phyloP scores from a whole-genome alignment of 2,329 filamentous ascomycete species.

The Scorias spongiosa region DNA sequence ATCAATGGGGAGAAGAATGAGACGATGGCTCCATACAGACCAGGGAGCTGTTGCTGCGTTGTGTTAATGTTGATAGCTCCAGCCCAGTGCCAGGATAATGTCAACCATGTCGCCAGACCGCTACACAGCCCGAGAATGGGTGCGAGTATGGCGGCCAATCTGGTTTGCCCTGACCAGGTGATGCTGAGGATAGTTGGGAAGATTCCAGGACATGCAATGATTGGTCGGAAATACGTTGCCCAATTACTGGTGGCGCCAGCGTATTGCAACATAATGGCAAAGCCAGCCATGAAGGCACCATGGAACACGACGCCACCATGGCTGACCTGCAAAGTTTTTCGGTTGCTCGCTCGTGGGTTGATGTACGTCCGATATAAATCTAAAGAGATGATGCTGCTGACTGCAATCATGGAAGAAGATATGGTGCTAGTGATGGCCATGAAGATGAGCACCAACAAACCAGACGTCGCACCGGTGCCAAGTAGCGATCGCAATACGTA shows the following conservation, averaged over 20 bases:
- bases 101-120: conserved; percentile 31
- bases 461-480: conserved; percentile 11
- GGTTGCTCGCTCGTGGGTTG: conserved; percentile 20
- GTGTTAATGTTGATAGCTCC: too few relatives aligned
- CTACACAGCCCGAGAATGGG: conserved; percentile 30
- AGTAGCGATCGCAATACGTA: conserved; percentile 11
- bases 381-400: conserved; percentile 25
- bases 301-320: conserved; percentile 26
- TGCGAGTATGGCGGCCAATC: conserved; percentile 29
- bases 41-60: too few relatives aligned
- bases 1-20: too few relatives aligned
- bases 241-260: conserved; percentile 36
- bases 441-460: conserved; percentile 11
- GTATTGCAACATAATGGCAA: conserved; percentile 34
- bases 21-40: too few relatives aligned
- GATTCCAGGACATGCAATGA: conserved; percentile 28
- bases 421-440: conserved; percentile 16
- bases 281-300: conserved; percentile 33
- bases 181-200: conserved; percentile 31
- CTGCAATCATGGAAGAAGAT: conserved; percentile 25
- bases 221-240: conserved; percentile 27
- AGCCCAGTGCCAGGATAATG: conserved; percentile 1
- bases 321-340: conserved; percentile 24
- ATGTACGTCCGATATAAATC: conserved; percentile 28
- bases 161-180: conserved; percentile 31